Evolutionary conservation across 352 stramenopile genomes (phyloP), one percentile per base, ranked within the genome.

Genomic region (Achlya hypogyna): DNA sequence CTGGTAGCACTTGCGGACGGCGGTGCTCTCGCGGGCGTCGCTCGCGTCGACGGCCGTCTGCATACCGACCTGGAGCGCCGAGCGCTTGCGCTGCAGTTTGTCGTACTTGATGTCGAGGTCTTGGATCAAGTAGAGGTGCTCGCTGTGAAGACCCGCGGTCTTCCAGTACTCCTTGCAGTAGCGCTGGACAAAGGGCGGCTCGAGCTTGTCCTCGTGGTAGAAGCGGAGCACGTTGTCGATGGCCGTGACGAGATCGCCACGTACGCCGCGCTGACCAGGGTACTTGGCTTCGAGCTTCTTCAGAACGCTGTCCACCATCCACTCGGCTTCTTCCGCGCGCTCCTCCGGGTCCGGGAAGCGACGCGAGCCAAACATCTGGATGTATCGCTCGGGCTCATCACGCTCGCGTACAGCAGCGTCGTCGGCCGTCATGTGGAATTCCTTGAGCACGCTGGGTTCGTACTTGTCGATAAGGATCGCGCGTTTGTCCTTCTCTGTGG

Each of bases 81-180:
- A 79, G 35, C 84, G 78, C 68, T 95, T 95, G 4, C 84, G 81
- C 40, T 95, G 71, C 31, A 95, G 60, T 63, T 95, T 95, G 69
- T 95, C 86, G 84, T 84, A 95, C 54, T 92, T 95, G 20, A 90
- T 70, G 70, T 95, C 86, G 6, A 95, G 72, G 54, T 95, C 86
- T 31, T 91, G 64, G 62, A 95, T 95, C 47, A 93, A 79, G 60
- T 93, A 95, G 47, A 95, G 47, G 42, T 95, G 81, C 31, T 88
- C 79, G 0, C 78, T 85, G 70, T 87, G 83, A 8, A 94, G 70
- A 0, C 87, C 87, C n/a, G 84, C 84, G 23, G 86, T 74, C 78
- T 94, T 93, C 85, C 86, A 96, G 54, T 89, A 96, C 42, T 96
- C 87, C 70, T 96, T 96, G 73, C 76, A 93, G 71, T 96, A 96